Percentiles rank a stretch among this genome's conserved stretches.
phyloP scores from a whole-genome alignment of 768 basidiomycete genomes.

The Lyophyllum shimeji region DNA sequence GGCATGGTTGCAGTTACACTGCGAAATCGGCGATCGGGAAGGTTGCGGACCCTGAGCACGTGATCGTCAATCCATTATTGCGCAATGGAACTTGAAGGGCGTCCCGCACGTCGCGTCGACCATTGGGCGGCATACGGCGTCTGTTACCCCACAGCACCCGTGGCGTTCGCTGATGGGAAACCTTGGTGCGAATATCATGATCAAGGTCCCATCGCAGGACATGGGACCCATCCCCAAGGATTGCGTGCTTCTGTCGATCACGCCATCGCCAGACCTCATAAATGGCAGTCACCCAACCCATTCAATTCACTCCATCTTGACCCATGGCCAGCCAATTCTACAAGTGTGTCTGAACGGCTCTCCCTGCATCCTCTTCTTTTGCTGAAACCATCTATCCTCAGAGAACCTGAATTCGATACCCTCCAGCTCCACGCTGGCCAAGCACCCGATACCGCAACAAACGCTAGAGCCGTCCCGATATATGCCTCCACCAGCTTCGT shows the following conservation, averaged over 20 bases:
- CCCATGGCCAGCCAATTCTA: conserved; percentile 3
- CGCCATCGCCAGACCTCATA: neutral
- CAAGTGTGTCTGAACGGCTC: neutral
- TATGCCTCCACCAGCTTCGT: conserved; percentile 73
- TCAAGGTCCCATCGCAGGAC: neutral
- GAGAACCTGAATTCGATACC: conserved; percentile 76
- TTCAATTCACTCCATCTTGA: neutral
- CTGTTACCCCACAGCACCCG: neutral
- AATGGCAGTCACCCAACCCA: neutral
- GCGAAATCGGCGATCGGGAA: too few species aligned
- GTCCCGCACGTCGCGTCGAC: too few species aligned
- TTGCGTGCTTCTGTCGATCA: neutral
- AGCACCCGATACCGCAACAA: conserved; percentile 57
- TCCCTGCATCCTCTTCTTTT: neutral
- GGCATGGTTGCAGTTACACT: too few species aligned
- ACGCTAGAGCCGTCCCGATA: conserved; percentile 78
- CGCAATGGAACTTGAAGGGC: too few species aligned
- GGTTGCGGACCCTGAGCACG: neutral
- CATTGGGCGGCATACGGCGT: neutral
- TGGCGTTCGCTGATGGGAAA: neutral
- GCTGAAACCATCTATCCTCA: conserved; percentile 12
- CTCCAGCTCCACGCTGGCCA: conserved; percentile 81
- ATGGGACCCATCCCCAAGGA: neutral
- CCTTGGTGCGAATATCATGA: neutral
- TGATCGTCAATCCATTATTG: neutral